phyloP scores from a whole-genome alignment of 805 yeast genomes.

The Saccharomycopsis schoenii region DNA sequence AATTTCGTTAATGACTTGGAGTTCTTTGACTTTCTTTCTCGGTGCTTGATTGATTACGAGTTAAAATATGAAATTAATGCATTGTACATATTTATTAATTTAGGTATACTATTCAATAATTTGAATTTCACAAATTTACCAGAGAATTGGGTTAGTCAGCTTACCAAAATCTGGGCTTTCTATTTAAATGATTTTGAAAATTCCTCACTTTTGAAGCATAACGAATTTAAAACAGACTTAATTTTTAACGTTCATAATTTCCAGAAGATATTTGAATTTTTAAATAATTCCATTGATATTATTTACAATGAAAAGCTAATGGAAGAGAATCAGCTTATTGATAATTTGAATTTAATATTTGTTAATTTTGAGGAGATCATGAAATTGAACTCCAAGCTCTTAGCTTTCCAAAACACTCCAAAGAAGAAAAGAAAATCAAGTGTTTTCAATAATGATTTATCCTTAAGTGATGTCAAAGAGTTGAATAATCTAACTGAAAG shows the following conservation, averaged over 20 bases:
- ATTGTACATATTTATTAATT: slow-evolving; percentile 15
- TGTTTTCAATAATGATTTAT: not conserved
- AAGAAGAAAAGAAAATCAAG: slow-evolving; percentile 28
- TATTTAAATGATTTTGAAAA: not conserved
- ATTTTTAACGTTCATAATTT: slow-evolving; percentile 5
- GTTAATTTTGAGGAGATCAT: not conserved
- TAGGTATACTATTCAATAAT: slow-evolving; percentile 9
- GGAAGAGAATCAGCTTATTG: not conserved
- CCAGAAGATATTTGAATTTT: slow-evolving; percentile 7
- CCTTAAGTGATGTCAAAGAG: slow-evolving; percentile 5
- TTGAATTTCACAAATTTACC: slow-evolving; percentile 5
- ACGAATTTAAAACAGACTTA: not conserved
- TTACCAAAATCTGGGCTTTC: slow-evolving; percentile 3
- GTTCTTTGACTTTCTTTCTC: slow-evolving; percentile 1
- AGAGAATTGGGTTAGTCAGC: slow-evolving; percentile 3
- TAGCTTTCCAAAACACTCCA: slow-evolving; percentile 37
- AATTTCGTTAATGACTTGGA: slow-evolving; percentile 2
- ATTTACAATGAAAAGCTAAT: not conserved
- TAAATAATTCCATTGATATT: slow-evolving; percentile 7
- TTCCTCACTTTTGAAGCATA: slow-evolving; percentile 1
- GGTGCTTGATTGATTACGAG: slow-evolving; percentile 3
- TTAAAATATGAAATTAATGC: slow-evolving; percentile 13
- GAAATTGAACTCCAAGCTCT: slow-evolving; percentile 30
- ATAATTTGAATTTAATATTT: not conserved
- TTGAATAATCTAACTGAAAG: not conserved